A percentile compares a stretch with the other conserved stretches of the same genome.
These are phyloP conservation scores for Naganishia cerealis DNA, from an alignment of 1,284 basidiomycete genomes.

Conservation along the genomic window DNA sequence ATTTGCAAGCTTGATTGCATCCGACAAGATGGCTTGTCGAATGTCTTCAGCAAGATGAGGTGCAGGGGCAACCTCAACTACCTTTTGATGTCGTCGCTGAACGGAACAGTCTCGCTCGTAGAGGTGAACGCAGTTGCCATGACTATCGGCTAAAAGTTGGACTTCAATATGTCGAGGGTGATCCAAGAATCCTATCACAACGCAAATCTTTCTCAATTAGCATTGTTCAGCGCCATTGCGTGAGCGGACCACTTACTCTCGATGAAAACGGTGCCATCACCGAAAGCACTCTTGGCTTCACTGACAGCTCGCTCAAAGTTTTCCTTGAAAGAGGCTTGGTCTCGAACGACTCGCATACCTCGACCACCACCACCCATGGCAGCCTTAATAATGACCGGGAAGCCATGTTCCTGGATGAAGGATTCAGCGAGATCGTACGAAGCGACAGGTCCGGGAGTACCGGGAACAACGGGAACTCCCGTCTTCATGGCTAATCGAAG, in stretches of 20 bases:
- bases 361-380: slow-evolving; percentile 98
- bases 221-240: not conserved
- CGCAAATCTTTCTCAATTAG: not conserved
- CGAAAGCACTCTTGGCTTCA: slow-evolving; percentile 94
- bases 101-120: slow-evolving; percentile 99
- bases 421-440: slow-evolving; percentile 77
- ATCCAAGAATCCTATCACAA: slow-evolving; percentile 74
- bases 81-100: slow-evolving; percentile 95
- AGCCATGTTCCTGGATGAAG: slow-evolving; percentile 93
- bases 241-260: slow-evolving; percentile 63
- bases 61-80: slow-evolving; percentile 97
- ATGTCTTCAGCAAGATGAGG: slow-evolving; percentile 88
- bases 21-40: slow-evolving; percentile 78
- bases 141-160: slow-evolving; percentile 84
- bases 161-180: slow-evolving; percentile 96
- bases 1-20: slow-evolving; percentile 92
- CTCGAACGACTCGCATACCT: slow-evolving; percentile 96
- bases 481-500: slow-evolving; percentile 68
- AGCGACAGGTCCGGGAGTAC: slow-evolving; percentile 89
- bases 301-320: slow-evolving; percentile 89
- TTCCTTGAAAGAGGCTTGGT: slow-evolving; percentile 84
- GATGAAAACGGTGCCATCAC: slow-evolving; percentile 97
- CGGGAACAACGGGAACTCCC: slow-evolving; percentile 93
- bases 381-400: slow-evolving; percentile 97
- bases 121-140: slow-evolving; percentile 92